phyloP scores from a whole-genome alignment of 2,329 filamentous ascomycete species.

The Hypoxylon sp. region DNA sequence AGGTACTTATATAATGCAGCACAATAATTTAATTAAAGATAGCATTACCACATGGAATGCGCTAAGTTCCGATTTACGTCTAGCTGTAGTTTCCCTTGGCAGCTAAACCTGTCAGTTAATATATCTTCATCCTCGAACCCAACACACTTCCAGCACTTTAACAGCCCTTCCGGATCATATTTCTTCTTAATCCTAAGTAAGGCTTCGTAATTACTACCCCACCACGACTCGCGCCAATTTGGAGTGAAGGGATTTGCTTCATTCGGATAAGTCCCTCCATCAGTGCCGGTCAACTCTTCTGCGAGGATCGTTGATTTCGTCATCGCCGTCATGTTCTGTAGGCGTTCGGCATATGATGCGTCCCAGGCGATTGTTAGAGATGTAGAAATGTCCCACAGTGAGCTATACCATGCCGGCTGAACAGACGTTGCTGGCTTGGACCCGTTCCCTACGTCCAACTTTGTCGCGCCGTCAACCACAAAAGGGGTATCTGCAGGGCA shows the following conservation, averaged over 20 bases:
- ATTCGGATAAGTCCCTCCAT: conserved; percentile 58
- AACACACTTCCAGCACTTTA: conserved; percentile 50
- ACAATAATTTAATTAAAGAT: too few relatives aligned
- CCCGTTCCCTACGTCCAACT: not conserved
- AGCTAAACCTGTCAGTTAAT: conserved; percentile 37
- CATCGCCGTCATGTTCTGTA: conserved; percentile 39
- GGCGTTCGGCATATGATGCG: conserved; percentile 41
- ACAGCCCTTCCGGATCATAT: conserved; percentile 54
- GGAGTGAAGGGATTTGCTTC: conserved; percentile 57
- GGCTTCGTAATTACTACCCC: conserved; percentile 53
- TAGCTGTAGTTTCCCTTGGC: conserved; percentile 39
- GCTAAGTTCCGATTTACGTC: conserved; percentile 28
- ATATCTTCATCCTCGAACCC: conserved; percentile 44
- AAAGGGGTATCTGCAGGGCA: conserved; percentile 44
- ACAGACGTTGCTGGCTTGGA: conserved; percentile 35
- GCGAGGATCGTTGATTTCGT: conserved; percentile 35
- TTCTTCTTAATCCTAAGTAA: conserved; percentile 54
- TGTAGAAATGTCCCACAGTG: conserved; percentile 42
- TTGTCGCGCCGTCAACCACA: conserved; percentile 23
- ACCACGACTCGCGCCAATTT: conserved; percentile 56
- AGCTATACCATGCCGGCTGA: conserved; percentile 45
- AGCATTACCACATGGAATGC: not conserved
- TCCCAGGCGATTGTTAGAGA: conserved; percentile 39
- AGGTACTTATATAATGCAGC: too few relatives aligned
- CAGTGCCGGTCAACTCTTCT: conserved; percentile 47